These are phyloP conservation scores for Hymenoscyphus albidus DNA, from an alignment of 2,329 filamentous ascomycete species.

Conservation along the genomic window DNA sequence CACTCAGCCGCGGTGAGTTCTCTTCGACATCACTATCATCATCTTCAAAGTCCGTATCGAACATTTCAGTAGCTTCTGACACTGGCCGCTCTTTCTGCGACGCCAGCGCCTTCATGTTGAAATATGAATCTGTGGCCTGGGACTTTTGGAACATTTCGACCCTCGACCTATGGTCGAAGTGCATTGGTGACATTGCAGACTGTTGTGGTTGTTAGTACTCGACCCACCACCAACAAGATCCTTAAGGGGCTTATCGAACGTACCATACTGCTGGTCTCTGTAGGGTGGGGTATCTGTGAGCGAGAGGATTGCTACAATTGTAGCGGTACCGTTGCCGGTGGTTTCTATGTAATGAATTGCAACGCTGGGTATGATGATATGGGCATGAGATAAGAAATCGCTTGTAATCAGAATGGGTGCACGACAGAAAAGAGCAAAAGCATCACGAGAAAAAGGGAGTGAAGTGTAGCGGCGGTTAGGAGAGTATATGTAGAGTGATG, in stretches of 20 bases:
- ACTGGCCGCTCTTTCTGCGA: conserved; percentile 48
- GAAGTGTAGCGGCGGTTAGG: conserved; percentile 29
- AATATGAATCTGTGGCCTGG: conserved; percentile 55
- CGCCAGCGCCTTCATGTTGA: conserved; percentile 51
- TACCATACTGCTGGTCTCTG: conserved; percentile 29
- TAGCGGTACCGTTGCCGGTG: conserved; percentile 34
- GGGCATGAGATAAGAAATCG: conserved; percentile 24
- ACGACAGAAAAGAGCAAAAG: conserved; percentile 28
- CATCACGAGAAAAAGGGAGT: conserved; percentile 26
- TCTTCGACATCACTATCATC: conserved; percentile 48
- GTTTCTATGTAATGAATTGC: conserved; percentile 25
- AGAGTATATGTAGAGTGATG: conserved; percentile 33
- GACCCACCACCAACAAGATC: background rate
- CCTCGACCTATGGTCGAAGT: conserved; percentile 29
- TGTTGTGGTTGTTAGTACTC: conserved; percentile 24
- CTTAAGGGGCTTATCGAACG: conserved; percentile 8
- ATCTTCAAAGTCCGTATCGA: conserved; percentile 73
- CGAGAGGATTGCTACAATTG: conserved; percentile 25
- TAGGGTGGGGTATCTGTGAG: conserved; percentile 23
- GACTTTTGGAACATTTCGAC: conserved; percentile 45
- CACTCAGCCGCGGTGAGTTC: conserved; percentile 58
- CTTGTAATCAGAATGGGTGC: conserved; percentile 21
- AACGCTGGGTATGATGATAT: conserved; percentile 19
- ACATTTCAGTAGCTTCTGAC: conserved; percentile 72
- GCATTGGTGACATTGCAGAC: conserved; percentile 27